Evolutionary conservation across 805 yeast genomes (phyloP).

Genomic region (Saccharomyces paradoxus): DNA sequence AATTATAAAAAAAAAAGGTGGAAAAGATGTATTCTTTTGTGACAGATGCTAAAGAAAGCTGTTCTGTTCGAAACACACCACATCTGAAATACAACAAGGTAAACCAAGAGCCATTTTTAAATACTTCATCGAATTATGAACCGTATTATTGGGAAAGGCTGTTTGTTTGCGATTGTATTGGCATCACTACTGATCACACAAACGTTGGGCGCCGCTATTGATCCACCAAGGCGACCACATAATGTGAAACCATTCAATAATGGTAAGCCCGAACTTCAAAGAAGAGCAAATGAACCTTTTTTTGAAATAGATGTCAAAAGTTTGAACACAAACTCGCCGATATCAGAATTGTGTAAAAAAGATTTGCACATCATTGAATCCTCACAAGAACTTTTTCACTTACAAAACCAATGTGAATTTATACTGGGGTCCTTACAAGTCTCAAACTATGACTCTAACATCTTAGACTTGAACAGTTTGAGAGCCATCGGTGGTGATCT

Average conservation of each 20-base stretch:
- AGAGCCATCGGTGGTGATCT: slow-evolving; percentile 51
- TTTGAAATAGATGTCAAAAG: slow-evolving; percentile 24
- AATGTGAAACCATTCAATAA: not conserved
- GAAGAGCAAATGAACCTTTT: not conserved
- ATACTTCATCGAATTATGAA: not conserved
- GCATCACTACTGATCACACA: not conserved
- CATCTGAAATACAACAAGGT: not conserved
- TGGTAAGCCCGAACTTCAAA: not conserved
- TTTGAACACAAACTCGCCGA: slow-evolving; percentile 11
- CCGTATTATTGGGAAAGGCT: not conserved
- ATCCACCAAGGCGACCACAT: not conserved
- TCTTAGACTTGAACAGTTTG: slow-evolving; percentile 44
- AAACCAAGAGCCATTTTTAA: not conserved
- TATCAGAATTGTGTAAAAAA: slow-evolving; percentile 27
- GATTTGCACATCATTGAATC: slow-evolving; percentile 29
- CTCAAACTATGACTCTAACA: slow-evolving; percentile 38
- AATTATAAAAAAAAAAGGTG: not conserved
- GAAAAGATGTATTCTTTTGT: not conserved
- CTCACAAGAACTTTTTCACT: slow-evolving; percentile 33
- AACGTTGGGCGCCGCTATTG: not conserved
- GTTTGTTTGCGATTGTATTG: not conserved
- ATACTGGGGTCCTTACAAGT: slow-evolving; percentile 48
- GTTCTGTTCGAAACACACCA: not conserved
- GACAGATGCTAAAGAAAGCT: not conserved
- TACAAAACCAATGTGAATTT: slow-evolving; percentile 42